phyloP scores from a whole-genome alignment of 2,329 filamentous ascomycete species.

The Phialocephala subalpina region DNA sequence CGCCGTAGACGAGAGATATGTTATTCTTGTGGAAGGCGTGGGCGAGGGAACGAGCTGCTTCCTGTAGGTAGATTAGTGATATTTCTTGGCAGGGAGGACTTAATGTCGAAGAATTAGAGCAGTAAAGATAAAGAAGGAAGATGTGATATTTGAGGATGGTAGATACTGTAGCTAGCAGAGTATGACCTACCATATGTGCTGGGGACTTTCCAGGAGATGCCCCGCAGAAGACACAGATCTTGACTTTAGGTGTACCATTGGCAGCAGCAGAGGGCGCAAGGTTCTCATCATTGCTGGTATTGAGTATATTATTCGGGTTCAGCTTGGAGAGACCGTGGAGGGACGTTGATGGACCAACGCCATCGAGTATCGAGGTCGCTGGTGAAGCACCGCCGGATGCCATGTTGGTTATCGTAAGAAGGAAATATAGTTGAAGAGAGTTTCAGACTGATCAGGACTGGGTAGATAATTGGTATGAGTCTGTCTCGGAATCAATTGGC shows the following conservation, averaged over 20 bases:
- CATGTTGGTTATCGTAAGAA: too few relatives aligned
- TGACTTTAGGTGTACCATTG: conserved; percentile 50
- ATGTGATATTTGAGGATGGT: too few relatives aligned
- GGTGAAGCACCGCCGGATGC: conserved; percentile 30
- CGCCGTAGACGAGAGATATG: conserved; percentile 90
- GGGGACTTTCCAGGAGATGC: conserved; percentile 77
- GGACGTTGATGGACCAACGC: neutral
- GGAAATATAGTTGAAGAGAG: too few relatives aligned
- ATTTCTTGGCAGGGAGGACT: neutral
- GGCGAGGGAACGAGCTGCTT: conserved; percentile 80
- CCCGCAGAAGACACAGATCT: conserved; percentile 96
- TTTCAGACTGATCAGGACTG: too few relatives aligned
- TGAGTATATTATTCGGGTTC: conserved; percentile 22
- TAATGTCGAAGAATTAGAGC: neutral
- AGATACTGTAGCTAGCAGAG: neutral
- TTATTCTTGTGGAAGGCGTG: conserved; percentile 76
- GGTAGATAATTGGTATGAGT: neutral
- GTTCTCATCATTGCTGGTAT: neutral
- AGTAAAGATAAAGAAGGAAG: too few relatives aligned
- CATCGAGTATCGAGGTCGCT: conserved; percentile 9
- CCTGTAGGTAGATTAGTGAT: conserved; percentile 20
- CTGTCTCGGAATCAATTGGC: neutral
- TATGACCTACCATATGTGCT: conserved; percentile 64
- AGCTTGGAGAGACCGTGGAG: conserved; percentile 20
- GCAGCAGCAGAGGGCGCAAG: conserved; percentile 5